Percentiles rank a stretch among this genome's conserved stretches.
Evolutionary conservation across 495 filamentous ascomycete species (phyloP).

Genomic region (Penicillium odoratum): DNA sequence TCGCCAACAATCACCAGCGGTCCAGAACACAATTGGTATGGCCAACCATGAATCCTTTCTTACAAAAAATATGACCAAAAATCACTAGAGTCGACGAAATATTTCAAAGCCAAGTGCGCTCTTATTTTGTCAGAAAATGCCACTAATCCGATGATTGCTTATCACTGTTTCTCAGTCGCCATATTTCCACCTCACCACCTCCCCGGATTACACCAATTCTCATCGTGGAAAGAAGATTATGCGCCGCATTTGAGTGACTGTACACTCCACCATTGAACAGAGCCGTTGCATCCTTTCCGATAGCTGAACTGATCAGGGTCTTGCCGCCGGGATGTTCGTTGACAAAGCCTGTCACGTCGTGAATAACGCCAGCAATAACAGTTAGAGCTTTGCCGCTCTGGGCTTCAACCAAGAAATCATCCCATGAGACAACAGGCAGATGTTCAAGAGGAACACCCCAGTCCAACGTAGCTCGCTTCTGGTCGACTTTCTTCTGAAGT

Average conservation of each 20-base stretch:
- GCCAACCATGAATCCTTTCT: no score
- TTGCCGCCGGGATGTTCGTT: constrained; percentile 89
- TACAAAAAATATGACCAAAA: no score
- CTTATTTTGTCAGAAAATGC: no score
- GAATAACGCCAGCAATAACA: constrained; percentile 83
- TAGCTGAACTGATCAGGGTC: constrained; percentile 25
- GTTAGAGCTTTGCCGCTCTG: constrained; percentile 78
- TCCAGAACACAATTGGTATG: no score
- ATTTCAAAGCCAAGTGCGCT: no score
- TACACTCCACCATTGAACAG: constrained; percentile 97
- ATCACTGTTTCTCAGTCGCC: constrained; percentile 37
- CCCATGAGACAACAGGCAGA: constrained; percentile 88
- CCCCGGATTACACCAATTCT: constrained; percentile 86
- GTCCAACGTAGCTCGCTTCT: constrained; percentile 78
- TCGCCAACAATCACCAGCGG: no score
- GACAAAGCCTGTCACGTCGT: constrained; percentile 85
- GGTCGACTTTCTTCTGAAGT: constrained; percentile 92
- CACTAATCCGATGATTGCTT: not conserved
- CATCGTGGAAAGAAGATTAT: constrained; percentile 90
- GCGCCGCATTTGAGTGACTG: constrained; percentile 86
- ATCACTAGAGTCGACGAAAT: no score
- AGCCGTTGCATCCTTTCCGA: constrained; percentile 76
- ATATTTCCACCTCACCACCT: constrained; percentile 92
- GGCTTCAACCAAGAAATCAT: constrained; percentile 70
- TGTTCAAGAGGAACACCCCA: constrained; percentile 88